Evolutionary conservation across 2,329 filamentous ascomycete species (phyloP), one percentile per base, ranked within the genome.

Genomic region (Grosmannia penicillata): DNA sequence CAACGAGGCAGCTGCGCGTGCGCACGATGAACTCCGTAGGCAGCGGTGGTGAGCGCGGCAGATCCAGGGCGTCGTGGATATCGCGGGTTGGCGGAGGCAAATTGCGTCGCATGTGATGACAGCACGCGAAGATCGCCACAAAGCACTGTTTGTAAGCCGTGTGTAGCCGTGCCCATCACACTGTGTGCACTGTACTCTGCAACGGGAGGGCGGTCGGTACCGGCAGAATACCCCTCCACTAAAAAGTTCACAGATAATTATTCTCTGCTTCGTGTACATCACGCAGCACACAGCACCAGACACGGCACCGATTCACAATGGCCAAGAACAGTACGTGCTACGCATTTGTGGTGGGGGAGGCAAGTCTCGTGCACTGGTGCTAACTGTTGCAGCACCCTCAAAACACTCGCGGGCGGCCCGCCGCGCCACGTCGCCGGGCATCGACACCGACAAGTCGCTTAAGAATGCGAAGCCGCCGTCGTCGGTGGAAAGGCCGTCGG

Each of bases 401-500:
- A 57, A 75, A 41, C 80, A 78, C 61, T 87, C 82, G 38, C 78
- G 82, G 47, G 80, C 79, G 42, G 79, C 80, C 29, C 73, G 81
- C 52, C 75, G 82, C 46, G 81, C 76, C 33, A 73, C 74, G 14
- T 81, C 78, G 4, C 78, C 80, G 21, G 66, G 75, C 50, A 76
- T 83, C 56, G 61, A 82, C 58, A 71, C 72, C 31, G 78, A 83
- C 65, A 82, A 82, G 58, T 80, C 77, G 7, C 64, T 82, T 18
- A 80, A 79, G 53, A 61, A 72, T 27, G 57, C 70, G 42, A 61
- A 66, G 43, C 62, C 67, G 10, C 71, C 74, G 2, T 45, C 57
- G 17, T 59, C 67, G 32, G 59, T 64, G 8, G 54, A 59, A 41
- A 60, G 75, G 5, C 73, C 76, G 22, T 76, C 81, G n/a, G 67